These are phyloP conservation scores for Craterostigma plantagineum DNA, from an alignment of 257 asterid genomes.

Conservation along the genomic window DNA sequence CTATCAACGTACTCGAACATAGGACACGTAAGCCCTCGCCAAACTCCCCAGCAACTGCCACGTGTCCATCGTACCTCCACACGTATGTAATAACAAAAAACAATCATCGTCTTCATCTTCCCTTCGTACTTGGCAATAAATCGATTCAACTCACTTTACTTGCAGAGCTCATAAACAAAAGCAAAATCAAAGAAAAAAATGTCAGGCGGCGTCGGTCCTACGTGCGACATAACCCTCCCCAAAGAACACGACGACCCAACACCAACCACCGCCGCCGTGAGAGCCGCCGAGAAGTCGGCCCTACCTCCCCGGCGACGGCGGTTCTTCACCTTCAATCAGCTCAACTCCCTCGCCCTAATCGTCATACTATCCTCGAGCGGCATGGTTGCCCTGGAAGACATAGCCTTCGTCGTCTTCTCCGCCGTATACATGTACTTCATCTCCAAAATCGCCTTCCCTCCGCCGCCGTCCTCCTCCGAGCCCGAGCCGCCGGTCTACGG, in stretches of 20 bases:
- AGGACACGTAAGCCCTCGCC: too few relatives aligned
- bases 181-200: slow-evolving; percentile 12
- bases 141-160: too few relatives aligned
- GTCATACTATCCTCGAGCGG: slow-evolving; percentile 41
- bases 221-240: slow-evolving; percentile 19
- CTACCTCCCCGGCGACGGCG: slow-evolving; percentile 8
- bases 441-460: slow-evolving; percentile 35
- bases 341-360: slow-evolving; percentile 26
- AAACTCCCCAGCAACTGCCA: too few relatives aligned
- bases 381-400: slow-evolving; percentile 26
- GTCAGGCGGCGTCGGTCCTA: slow-evolving; percentile 52
- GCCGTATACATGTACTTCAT: slow-evolving; percentile 35
- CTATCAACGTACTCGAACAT: too few relatives aligned
- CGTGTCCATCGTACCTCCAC: too few relatives aligned
- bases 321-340: slow-evolving; percentile 31
- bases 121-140: too few relatives aligned
- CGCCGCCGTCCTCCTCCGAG: slow-evolving; percentile 16
- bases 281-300: not conserved
- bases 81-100: too few relatives aligned
- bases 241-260: slow-evolving; percentile 13
- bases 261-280: not conserved
- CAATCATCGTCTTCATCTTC: too few relatives aligned
- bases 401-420: slow-evolving; percentile 40
- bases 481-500: slow-evolving; percentile 22
- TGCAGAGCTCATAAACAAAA: too few relatives aligned